A percentile compares a stretch with the other conserved stretches of the same genome.
These are phyloP conservation scores for Apiospora malaysiana DNA, from an alignment of 2,329 filamentous ascomycete genomes.

Conservation along the genomic window DNA sequence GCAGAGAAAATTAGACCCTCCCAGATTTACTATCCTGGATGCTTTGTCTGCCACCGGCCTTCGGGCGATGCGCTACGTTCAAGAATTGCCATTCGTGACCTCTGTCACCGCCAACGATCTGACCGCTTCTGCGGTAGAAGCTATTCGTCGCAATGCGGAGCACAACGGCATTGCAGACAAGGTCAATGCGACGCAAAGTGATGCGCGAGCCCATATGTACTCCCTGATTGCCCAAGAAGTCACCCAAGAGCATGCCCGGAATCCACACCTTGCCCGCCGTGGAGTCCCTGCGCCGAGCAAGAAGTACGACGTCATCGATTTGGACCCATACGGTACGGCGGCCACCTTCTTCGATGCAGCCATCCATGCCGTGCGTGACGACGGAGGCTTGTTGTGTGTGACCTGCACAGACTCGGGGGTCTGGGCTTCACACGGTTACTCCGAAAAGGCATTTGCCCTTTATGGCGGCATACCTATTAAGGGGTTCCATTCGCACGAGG, in stretches of 20 bases:
- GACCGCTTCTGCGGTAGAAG: conserved; percentile 74
- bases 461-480: conserved; percentile 91
- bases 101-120: conserved; percentile 90
- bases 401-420: conserved; percentile 97
- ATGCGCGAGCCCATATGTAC: conserved; percentile 94
- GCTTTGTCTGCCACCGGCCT: conserved; percentile 93
- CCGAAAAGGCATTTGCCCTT: conserved; percentile 91
- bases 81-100: conserved; percentile 86
- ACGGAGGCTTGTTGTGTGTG: conserved; percentile 90
- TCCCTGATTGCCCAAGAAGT: conserved; percentile 63
- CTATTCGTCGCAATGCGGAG: conserved; percentile 82
- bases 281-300: conserved; percentile 49
- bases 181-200: conserved; percentile 76
- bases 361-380: conserved; percentile 79
- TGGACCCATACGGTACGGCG: conserved; percentile 95
- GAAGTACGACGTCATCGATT: conserved; percentile 91
- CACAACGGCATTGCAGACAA: conserved; percentile 79
- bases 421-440: conserved; percentile 92
- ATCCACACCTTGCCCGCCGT: conserved; percentile 46
- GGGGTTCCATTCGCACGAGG: conserved; percentile 86
- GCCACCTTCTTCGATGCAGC: conserved; percentile 92
- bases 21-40: conserved; percentile 84
- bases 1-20: conserved; percentile 38
- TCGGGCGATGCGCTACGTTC: conserved; percentile 86
- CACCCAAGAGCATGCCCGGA: conserved; percentile 45